These are phyloP conservation scores for Stagonosporopsis chrysanthemi DNA, from an alignment of 2,329 filamentous ascomycete genomes.

Conservation along the genomic window DNA sequence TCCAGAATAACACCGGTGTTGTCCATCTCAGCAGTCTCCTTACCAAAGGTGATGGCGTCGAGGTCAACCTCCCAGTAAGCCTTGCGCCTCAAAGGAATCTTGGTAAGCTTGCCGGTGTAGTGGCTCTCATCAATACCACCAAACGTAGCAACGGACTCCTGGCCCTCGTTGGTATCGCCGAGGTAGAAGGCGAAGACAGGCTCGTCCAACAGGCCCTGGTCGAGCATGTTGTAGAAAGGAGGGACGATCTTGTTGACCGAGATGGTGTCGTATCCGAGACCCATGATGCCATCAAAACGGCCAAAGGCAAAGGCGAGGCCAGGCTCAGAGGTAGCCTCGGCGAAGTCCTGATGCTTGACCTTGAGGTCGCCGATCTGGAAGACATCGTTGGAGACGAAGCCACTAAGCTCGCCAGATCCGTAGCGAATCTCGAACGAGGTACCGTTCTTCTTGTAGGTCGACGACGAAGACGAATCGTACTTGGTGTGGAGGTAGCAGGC, in stretches of 20 bases:
- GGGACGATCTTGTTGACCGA: conserved; percentile 96
- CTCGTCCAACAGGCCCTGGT: conserved; percentile 89
- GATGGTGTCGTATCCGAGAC: conserved; percentile 92
- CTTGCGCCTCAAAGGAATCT: conserved; percentile 95
- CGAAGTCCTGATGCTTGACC: conserved; percentile 91
- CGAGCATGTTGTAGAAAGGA: conserved; percentile 94
- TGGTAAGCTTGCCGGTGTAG: conserved; percentile 85
- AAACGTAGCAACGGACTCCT: conserved; percentile 86
- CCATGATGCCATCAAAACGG: conserved; percentile 95
- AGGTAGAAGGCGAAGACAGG: conserved; percentile 98
- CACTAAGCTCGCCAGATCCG: conserved; percentile 91
- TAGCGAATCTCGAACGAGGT: conserved; percentile 92
- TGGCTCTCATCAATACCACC: conserved; percentile 86
- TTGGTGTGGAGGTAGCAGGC: conserved; percentile 97
- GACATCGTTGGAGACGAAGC: conserved; percentile 89
- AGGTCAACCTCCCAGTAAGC: conserved; percentile 99
- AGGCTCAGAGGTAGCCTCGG: conserved; percentile 93
- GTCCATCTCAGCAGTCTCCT: conserved; percentile 86
- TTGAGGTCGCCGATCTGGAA: conserved; percentile 87
- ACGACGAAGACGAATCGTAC: conserved; percentile 91
- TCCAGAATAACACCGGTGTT: conserved; percentile 96
- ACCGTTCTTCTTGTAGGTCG: conserved; percentile 93
- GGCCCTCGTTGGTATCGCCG: conserved; percentile 72
- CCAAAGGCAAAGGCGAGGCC: conserved; percentile 98
- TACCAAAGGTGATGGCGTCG: conserved; percentile 87